These are phyloP conservation scores for Leucoagaricus sp. DNA, from an alignment of 1,284 basidiomycete species.

Conservation along the genomic window DNA sequence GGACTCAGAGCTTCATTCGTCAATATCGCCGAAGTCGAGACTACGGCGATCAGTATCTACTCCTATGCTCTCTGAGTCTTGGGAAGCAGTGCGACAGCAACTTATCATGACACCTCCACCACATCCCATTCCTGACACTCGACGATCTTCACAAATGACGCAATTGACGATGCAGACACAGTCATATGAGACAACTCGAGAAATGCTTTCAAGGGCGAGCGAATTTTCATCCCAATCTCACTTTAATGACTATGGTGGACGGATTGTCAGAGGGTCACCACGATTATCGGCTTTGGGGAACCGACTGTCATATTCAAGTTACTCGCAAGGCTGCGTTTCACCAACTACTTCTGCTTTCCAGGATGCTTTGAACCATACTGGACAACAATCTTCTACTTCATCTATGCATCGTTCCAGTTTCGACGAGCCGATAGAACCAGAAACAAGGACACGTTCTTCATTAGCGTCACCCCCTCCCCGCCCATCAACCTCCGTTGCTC, in stretches of 20 bases:
- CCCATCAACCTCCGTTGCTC: constrained; percentile 42
- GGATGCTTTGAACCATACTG: constrained; percentile 47
- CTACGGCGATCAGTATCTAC: constrained; percentile 50
- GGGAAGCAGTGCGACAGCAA: constrained; percentile 33
- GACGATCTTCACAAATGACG: constrained; percentile 23
- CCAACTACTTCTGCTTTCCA: constrained; percentile 74
- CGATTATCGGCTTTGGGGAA: constrained; percentile 35
- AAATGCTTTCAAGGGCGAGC: constrained; percentile 21
- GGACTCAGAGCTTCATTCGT: background rate
- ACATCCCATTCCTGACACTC: constrained; percentile 24
- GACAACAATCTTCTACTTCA: constrained; percentile 25
- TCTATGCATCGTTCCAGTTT: constrained; percentile 21
- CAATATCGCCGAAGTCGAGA: constrained; percentile 20
- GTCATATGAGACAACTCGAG: constrained; percentile 34
- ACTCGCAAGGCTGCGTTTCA: constrained; percentile 51
- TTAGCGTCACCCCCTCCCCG: constrained; percentile 63
- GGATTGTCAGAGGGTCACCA: constrained; percentile 31
- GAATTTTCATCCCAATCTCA: constrained; percentile 28
- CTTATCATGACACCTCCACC: constrained; percentile 45
- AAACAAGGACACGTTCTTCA: constrained; percentile 18
- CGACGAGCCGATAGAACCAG: constrained; percentile 2
- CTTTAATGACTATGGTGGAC: constrained; percentile 23
- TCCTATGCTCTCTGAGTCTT: constrained; percentile 49
- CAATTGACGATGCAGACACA: constrained; percentile 11
- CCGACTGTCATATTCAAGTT: constrained; percentile 55